Evolutionary conservation across 2,329 filamentous ascomycete species (phyloP).

Genomic region (Graphilbum ipis-grandicollis): DNA sequence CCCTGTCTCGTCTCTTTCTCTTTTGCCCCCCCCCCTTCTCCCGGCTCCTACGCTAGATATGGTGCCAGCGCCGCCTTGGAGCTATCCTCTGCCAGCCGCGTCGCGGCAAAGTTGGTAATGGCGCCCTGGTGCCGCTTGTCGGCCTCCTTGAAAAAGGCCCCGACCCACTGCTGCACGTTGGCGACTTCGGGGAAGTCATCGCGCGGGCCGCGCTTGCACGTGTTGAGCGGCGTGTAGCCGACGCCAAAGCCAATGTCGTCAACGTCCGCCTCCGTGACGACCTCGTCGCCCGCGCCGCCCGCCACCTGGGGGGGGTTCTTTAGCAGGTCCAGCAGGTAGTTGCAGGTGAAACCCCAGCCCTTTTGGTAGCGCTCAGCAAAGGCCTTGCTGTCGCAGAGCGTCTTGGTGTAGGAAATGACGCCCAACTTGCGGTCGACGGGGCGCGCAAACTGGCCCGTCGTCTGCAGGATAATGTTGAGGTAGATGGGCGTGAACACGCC

Average conservation of each 20-base stretch:
- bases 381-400: conserved; percentile 66
- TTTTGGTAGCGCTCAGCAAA: conserved; percentile 73
- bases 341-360: conserved; percentile 82
- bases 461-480: conserved; percentile 67
- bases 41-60: conserved; percentile 24
- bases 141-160: conserved; percentile 58
- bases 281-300: conserved; percentile 49
- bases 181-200: conserved; percentile 80
- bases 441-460: conserved; percentile 73
- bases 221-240: conserved; percentile 86
- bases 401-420: conserved; percentile 85
- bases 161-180: conserved; percentile 72
- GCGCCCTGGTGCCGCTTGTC: conserved; percentile 56
- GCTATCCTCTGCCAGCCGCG: conserved; percentile 50
- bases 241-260: conserved; percentile 92
- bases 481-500: conserved; percentile 76
- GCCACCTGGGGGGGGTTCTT: conserved; percentile 66
- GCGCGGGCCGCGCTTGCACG: conserved; percentile 54
- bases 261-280: conserved; percentile 74
- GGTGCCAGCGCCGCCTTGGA: conserved; percentile 33
- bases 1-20: too few relatives aligned
- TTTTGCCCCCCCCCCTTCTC: not conserved
- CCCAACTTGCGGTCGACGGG: conserved; percentile 87
- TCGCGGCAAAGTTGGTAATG: conserved; percentile 52
- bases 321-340: conserved; percentile 73